Percentiles rank a stretch among this genome's conserved stretches.
phyloP scores from a whole-genome alignment of 75 land plant genomes.

The Sequoiadendron giganteum region DNA sequence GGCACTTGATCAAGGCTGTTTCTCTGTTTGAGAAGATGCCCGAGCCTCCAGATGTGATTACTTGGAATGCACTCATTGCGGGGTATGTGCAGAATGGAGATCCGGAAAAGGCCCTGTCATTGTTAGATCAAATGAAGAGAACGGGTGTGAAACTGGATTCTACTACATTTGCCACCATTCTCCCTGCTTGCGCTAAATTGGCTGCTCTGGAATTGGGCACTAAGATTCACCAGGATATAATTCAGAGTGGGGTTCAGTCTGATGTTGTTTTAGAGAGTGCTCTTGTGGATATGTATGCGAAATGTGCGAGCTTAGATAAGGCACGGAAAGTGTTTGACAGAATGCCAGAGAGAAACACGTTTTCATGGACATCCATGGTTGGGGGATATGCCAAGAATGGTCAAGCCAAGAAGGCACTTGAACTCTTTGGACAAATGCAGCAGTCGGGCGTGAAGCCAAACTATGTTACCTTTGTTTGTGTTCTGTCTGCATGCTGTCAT shows the following conservation, averaged over 20 bases:
- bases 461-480: constrained; percentile 12
- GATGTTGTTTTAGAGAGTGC: constrained; percentile 41
- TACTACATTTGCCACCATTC: constrained; percentile 38
- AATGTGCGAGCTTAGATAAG: constrained; percentile 32
- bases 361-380: constrained; percentile 28
- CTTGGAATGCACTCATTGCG: constrained; percentile 57
- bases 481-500: constrained; percentile 24
- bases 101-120: constrained; percentile 37
- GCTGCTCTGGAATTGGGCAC: constrained; percentile 42
- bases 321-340: constrained; percentile 22
- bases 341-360: constrained; percentile 15
- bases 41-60: constrained; percentile 30
- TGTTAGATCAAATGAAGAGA: constrained; percentile 37
- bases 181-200: constrained; percentile 48
- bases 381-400: constrained; percentile 1
- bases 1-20: constrained; percentile 25
- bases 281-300: constrained; percentile 62
- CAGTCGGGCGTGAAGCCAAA: constrained; percentile 6
- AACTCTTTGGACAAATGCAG: constrained; percentile 15
- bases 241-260: constrained; percentile 23
- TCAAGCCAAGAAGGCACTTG: neutral
- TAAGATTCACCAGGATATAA: constrained; percentile 31
- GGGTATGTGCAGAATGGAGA: constrained; percentile 38
- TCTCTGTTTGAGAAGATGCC: constrained; percentile 30
- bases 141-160: constrained; percentile 29